These are phyloP conservation scores for Xylariaceae sp. DNA, from an alignment of 2,329 filamentous ascomycete species.

Conservation along the genomic window DNA sequence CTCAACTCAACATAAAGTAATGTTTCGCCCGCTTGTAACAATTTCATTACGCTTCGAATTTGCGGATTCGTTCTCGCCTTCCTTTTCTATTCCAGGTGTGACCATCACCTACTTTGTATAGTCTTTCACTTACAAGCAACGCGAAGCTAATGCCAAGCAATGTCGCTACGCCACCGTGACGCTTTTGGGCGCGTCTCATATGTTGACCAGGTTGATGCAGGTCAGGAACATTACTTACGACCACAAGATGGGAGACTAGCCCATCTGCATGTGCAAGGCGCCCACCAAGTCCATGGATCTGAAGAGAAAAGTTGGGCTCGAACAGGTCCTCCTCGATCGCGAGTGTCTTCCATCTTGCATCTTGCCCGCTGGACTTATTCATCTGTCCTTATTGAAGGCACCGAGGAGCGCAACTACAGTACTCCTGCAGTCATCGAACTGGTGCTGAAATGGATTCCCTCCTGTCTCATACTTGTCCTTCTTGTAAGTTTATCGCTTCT, in stretches of 20 bases:
- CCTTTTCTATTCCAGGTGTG: too few species aligned
- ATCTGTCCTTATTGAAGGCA: conserved; percentile 8
- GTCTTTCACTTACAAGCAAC: too few species aligned
- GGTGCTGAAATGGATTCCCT: conserved; percentile 11
- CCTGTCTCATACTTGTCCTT: conserved; percentile 9
- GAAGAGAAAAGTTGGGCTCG: conserved; percentile 5
- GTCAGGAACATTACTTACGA: conserved; percentile 5
- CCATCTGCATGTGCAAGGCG: conserved; percentile 3
- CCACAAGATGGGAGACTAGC: conserved; percentile 4
- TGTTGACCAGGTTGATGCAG: not conserved
- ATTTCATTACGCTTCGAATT: too few species aligned
- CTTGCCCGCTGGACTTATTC: conserved; percentile 10
- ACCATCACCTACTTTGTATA: too few species aligned
- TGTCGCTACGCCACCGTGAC: conserved; percentile 7
- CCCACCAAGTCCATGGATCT: not conserved
- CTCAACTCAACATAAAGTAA: too few species aligned
- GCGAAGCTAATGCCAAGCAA: not conserved
- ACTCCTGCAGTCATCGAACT: not conserved
- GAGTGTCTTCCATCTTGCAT: conserved; percentile 4
- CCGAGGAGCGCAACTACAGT: conserved; percentile 4
- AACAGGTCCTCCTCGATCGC: conserved; percentile 1
- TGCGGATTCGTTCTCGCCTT: too few species aligned
- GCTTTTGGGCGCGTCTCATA: conserved; percentile 2
- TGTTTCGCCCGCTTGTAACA: too few species aligned
- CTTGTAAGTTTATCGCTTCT: conserved; percentile 3